Conservation (phyloP, 441 rosid species). For the Corymbia calophylla region DNA sequence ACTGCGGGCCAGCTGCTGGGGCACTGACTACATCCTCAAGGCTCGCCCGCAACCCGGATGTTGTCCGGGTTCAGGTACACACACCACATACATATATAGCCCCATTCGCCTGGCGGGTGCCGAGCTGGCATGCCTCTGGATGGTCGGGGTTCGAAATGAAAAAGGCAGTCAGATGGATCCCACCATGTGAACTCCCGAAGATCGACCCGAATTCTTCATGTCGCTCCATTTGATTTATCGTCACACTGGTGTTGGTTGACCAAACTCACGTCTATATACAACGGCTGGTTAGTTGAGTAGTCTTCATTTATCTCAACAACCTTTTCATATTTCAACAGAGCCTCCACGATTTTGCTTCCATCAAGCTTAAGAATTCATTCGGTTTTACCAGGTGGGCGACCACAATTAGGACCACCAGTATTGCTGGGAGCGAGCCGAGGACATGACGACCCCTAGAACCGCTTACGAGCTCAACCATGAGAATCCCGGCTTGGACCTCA, state of each 20-base stretch:
- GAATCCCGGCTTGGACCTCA: slow-evolving; percentile 81
- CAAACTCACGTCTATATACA: too few species aligned
- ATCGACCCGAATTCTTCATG: too few species aligned
- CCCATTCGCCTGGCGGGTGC: neutral
- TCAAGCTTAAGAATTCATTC: too few species aligned
- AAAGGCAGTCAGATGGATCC: neutral
- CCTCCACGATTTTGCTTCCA: too few species aligned
- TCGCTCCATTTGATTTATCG: neutral
- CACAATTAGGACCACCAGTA: too few species aligned
- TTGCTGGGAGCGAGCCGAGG: too few species aligned
- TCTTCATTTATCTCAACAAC: too few species aligned
- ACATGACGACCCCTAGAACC: too few species aligned
- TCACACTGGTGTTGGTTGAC: too few species aligned
- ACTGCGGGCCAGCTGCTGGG: slow-evolving; percentile 65
- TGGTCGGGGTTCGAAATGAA: neutral
- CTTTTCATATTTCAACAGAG: too few species aligned
- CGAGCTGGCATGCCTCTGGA: neutral
- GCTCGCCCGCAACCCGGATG: slow-evolving; percentile 60
- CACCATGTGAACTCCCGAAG: neutral
- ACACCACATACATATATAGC: neutral
- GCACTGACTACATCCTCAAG: slow-evolving; percentile 74
- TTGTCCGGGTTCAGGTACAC: slow-evolving; percentile 63
- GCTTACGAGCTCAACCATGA: slow-evolving; percentile 54
- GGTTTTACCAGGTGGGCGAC: too few species aligned
- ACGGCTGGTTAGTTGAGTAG: too few species aligned